These are phyloP conservation scores for Sideroxylon spinosum DNA, from an alignment of 179 eudicot genomes.

Conservation along the genomic window DNA sequence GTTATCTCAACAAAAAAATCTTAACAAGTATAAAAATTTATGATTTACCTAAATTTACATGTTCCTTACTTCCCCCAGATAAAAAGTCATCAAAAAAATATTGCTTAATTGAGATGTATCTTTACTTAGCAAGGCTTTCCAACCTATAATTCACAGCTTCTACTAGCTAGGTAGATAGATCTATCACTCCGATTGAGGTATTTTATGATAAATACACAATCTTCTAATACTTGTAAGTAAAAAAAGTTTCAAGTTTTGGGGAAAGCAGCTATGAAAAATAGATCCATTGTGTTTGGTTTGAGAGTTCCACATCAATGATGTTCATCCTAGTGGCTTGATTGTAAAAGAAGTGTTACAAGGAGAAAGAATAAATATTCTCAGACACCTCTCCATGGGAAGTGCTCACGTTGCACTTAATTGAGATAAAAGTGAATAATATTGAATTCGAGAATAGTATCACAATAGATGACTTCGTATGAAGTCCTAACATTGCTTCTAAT, in stretches of 20 bases:
- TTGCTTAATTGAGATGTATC: not conserved
- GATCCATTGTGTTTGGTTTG: not conserved
- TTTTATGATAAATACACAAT: not conserved
- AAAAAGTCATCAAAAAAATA: not conserved
- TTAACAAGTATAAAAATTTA: too few relatives aligned
- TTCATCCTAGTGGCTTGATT: not conserved
- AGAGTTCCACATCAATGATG: not conserved
- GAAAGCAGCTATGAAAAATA: not conserved
- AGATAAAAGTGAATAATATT: too few relatives aligned
- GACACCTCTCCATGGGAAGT: slow-evolving; percentile 18
- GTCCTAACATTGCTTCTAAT: too few relatives aligned
- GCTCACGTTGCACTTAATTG: too few relatives aligned
- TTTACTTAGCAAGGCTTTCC: not conserved
- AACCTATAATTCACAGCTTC: not conserved
- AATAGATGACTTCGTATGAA: too few relatives aligned
- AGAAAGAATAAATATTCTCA: slow-evolving; percentile 1
- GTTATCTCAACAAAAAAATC: too few relatives aligned
- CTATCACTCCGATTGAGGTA: not conserved
- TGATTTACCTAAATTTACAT: too few relatives aligned
- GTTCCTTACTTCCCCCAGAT: too few relatives aligned
- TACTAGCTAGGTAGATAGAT: not conserved
- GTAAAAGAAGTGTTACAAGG: not conserved
- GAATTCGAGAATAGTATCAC: too few relatives aligned
- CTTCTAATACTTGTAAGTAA: not conserved
- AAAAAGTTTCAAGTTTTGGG: not conserved